These are phyloP conservation scores for Helicocarpus griseus DNA, from an alignment of 2,329 filamentous ascomycete genomes.

Conservation along the genomic window DNA sequence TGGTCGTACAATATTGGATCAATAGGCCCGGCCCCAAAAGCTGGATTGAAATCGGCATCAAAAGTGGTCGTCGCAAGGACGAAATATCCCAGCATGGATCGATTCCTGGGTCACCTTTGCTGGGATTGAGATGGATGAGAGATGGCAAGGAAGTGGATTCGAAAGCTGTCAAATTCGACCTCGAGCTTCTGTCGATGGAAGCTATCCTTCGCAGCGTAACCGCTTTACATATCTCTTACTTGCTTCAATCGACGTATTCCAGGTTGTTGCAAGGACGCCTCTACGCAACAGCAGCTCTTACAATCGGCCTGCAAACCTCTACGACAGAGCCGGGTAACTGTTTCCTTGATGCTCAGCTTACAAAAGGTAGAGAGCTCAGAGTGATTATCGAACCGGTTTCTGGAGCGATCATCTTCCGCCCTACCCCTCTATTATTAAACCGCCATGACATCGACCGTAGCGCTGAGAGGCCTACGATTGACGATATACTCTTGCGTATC, in stretches of 20 bases:
- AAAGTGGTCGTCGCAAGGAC: conserved; percentile 17
- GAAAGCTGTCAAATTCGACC: conserved; percentile 57
- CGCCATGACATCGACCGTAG: conserved; percentile 59
- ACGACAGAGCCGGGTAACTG: conserved; percentile 56
- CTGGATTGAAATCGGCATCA: conserved; percentile 81
- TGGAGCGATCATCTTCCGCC: conserved; percentile 63
- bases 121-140: conserved; percentile 65
- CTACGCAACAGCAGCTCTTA: conserved; percentile 51
- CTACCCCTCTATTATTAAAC: conserved; percentile 48
- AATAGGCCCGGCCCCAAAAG: conserved; percentile 63
- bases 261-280: conserved; percentile 52
- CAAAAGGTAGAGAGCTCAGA: conserved; percentile 49
- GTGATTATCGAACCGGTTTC: conserved; percentile 67
- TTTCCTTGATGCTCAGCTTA: conserved; percentile 58
- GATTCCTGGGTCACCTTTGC: conserved; percentile 19
- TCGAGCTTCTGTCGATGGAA: conserved; percentile 61
- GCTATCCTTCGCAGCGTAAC: conserved; percentile 63
- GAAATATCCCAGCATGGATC: conserved; percentile 7
- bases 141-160: conserved; percentile 60
- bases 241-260: conserved; percentile 57
- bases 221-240: conserved; percentile 61
- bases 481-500: conserved; percentile 31
- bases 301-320: conserved; percentile 50
- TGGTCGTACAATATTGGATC: conserved; percentile 88
- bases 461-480: conserved; percentile 33